These are phyloP conservation scores for Berkeleyomyces basicola DNA, from an alignment of 2,329 filamentous ascomycete species.

Conservation along the genomic window DNA sequence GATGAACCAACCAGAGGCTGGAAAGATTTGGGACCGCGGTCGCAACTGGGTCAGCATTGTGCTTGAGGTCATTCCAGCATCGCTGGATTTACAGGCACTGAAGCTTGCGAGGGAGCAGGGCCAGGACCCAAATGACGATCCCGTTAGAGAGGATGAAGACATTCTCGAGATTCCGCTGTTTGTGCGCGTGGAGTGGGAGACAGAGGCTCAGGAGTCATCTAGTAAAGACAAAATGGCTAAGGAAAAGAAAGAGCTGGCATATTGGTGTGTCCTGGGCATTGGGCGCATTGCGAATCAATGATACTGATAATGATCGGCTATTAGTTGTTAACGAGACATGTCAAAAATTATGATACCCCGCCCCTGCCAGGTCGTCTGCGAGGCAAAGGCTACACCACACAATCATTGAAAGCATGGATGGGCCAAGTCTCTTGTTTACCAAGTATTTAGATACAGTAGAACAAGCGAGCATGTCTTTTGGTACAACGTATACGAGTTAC, in stretches of 20 bases:
- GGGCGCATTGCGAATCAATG: constrained; percentile 52
- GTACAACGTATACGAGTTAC: constrained; percentile 12
- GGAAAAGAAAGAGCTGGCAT: constrained; percentile 77
- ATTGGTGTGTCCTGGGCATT: constrained; percentile 86
- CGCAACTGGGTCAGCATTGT: constrained; percentile 92
- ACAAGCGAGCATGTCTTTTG: background rate
- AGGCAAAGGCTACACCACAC: background rate
- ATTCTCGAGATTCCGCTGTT: constrained; percentile 83
- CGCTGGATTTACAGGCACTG: constrained; percentile 27
- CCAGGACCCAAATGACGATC: constrained; percentile 27
- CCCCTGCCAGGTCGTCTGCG: background rate
- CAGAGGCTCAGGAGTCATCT: constrained; percentile 45
- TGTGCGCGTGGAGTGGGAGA: constrained; percentile 81
- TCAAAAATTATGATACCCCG: constrained; percentile 3
- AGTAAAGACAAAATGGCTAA: constrained; percentile 42
- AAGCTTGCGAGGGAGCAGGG: constrained; percentile 19
- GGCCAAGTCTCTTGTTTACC: background rate
- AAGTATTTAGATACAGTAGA: background rate
- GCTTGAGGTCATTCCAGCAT: constrained; percentile 65
- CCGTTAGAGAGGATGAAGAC: constrained; percentile 42
- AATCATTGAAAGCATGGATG: background rate
- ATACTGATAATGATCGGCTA: background rate
- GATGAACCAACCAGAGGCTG: constrained; percentile 46
- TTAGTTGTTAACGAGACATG: constrained; percentile 1
- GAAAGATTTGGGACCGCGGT: constrained; percentile 90